Conservation (phyloP, 768 basidiomycete species). For the Leccinum arenicola region DNA sequence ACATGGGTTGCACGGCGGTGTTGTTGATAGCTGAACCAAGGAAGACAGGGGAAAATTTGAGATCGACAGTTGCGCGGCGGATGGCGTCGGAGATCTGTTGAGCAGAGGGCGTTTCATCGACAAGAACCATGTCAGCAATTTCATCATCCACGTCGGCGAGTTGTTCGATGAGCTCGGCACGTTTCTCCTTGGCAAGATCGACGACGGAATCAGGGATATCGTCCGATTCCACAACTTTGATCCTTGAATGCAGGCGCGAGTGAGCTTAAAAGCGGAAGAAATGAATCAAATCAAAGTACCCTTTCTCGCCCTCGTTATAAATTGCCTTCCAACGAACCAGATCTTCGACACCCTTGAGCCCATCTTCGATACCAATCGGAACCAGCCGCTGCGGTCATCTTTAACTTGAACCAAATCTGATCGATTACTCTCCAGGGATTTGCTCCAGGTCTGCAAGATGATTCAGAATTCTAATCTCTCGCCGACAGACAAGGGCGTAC, state of each 20-base stretch:
- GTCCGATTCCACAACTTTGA: constrained; percentile 73
- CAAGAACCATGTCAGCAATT: constrained; percentile 88
- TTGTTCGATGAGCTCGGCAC: constrained; percentile 88
- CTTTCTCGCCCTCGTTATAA: constrained; percentile 93
- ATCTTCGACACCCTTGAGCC: constrained; percentile 89
- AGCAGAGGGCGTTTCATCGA: constrained; percentile 73
- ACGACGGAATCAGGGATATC: constrained; percentile 81
- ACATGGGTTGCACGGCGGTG: constrained; percentile 87
- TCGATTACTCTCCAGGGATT: constrained; percentile 95
- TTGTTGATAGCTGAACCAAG: constrained; percentile 98
- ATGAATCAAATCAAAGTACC: constrained; percentile 49
- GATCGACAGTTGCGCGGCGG: constrained; percentile 80
- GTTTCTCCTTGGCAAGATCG: constrained; percentile 78
- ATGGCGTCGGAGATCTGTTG: constrained; percentile 80
- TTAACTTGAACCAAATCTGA: constrained; percentile 89
- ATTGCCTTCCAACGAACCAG: constrained; percentile 92
- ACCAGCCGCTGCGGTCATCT: constrained; percentile 92
- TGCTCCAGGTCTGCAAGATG: constrained; percentile 72
- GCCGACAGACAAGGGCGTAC: constrained; percentile 32
- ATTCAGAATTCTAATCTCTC: background rate
- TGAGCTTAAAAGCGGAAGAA: background rate
- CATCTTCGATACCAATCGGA: constrained; percentile 87
- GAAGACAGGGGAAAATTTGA: constrained; percentile 96
- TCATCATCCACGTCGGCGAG: constrained; percentile 96
- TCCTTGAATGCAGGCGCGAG: constrained; percentile 40